Percentiles rank a stretch among this genome's conserved stretches.
phyloP scores from a whole-genome alignment of 2,329 filamentous ascomycete species.

The Fusarium sp. region DNA sequence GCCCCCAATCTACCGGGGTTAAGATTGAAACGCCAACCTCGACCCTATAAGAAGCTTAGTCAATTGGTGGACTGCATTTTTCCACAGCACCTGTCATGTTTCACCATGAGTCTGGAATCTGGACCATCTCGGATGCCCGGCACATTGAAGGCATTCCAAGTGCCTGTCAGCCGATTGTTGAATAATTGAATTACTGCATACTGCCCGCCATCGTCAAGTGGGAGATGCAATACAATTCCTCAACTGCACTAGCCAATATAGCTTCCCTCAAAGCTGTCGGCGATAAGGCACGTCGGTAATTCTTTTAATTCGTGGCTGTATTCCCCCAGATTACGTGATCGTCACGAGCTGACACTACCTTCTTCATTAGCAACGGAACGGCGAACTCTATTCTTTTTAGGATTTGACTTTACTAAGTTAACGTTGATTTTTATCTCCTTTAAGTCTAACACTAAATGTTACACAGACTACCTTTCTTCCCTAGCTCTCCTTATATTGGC shows the following conservation, averaged over 20 bases:
- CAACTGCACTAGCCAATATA: not conserved
- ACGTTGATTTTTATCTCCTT: not conserved
- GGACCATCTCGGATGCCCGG: conserved; percentile 15
- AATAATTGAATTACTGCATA: not conserved
- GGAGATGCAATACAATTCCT: not conserved
- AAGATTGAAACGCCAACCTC: conserved; percentile 13
- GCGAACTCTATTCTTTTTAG: not conserved
- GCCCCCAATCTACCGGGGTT: conserved; percentile 11
- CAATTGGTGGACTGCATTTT: conserved; percentile 33
- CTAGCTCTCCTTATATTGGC: rapidly evolving
- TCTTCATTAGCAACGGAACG: not conserved
- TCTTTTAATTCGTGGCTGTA: conserved; percentile 2
- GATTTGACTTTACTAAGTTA: not conserved
- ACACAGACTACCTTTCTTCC: rapidly evolving
- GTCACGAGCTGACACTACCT: not conserved
- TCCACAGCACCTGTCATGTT: conserved; percentile 24
- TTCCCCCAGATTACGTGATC: not conserved
- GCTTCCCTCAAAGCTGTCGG: not conserved
- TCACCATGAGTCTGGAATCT: conserved; percentile 16
- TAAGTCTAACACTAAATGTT: rapidly evolving
- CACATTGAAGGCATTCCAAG: not conserved
- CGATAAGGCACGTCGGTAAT: not conserved
- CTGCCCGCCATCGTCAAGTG: not conserved
- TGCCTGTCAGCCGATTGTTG: not conserved
- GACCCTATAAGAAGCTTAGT: not conserved